These are phyloP conservation scores for Hypoxylon sp. DNA, from an alignment of 2,329 filamentous ascomycete genomes.

Conservation along the genomic window DNA sequence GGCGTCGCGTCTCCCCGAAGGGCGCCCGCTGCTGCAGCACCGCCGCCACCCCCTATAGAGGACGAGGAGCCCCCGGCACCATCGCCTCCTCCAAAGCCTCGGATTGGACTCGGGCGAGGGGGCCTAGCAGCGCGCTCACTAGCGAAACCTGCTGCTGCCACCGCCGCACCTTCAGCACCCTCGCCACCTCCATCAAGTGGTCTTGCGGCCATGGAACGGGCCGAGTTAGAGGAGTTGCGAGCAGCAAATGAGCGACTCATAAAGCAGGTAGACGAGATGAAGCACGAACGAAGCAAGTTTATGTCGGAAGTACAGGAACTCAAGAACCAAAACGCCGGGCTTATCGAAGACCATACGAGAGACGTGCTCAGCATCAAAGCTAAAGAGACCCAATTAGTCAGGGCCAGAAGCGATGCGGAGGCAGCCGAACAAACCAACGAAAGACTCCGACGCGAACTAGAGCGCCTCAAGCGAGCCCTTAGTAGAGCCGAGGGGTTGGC, in stretches of 20 bases:
- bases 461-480: constrained; percentile 90
- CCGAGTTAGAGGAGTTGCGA: constrained; percentile 91
- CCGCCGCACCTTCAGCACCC: constrained; percentile 62
- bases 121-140: constrained; percentile 89
- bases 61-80: constrained; percentile 65
- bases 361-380: constrained; percentile 97
- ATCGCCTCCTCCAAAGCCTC: constrained; percentile 68
- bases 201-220: constrained; percentile 82
- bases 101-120: constrained; percentile 77
- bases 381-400: constrained; percentile 96
- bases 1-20: constrained; percentile 66
- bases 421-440: constrained; percentile 88
- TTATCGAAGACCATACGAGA: constrained; percentile 96
- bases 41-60: constrained; percentile 64
- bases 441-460: constrained; percentile 86
- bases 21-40: constrained; percentile 57
- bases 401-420: constrained; percentile 89
- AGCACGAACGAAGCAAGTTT: constrained; percentile 83
- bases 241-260: constrained; percentile 82
- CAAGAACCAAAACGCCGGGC: constrained; percentile 94
- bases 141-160: constrained; percentile 74
- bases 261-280: constrained; percentile 81
- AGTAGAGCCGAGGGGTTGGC: constrained; percentile 68
- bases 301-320: constrained; percentile 91
- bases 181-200: constrained; percentile 73